Evolutionary conservation across 2,329 filamentous ascomycete genomes (phyloP), one percentile per base, ranked within the genome.

Genomic region (Sarocladium kiliense): DNA sequence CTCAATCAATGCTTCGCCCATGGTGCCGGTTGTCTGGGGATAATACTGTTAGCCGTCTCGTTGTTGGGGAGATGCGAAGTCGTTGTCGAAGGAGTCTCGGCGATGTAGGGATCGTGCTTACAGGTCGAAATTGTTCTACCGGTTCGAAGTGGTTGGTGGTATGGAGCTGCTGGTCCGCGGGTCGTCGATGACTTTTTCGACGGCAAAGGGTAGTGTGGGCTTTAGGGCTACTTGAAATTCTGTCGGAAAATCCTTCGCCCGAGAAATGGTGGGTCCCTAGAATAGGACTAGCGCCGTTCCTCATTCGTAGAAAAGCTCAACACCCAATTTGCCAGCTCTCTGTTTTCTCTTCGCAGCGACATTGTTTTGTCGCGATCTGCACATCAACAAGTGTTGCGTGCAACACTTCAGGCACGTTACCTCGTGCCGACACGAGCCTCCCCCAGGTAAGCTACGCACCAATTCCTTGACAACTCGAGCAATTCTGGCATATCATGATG

Each of bases 1-100:
- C 79, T 87, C 86, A 78, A 92, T 86, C 72, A 86, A 80, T 79
- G 88, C 86, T 81, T 90, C 86, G 79, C 87, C 86, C 88, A 91
- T 91, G 84, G 77, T 87, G 81, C 77, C 77, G 77, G 74, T 77
- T 75, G 77, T 80, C 79, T 85, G 71, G 55, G 58, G 62, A 56
- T 21, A 49, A 60, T 57, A 59, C 58, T 62, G 67, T 73, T 64
- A 71, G 68, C 68, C 67, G 63, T 55, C 58, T 62, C 58, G 63
- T 64, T 62, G 42, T n/a, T 55, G 60, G 58, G 63, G 60, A 63
- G 57, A 61, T 60, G 61, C 10, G 47, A 51, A 36, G 47, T 47
- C 25, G 44, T 51, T 34, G 26, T 51, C 47, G 47, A 57, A 57
- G 58, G 56, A 58, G 55, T 47, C 55, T 54, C 55, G 54, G 56